These are phyloP conservation scores for Hortiboletus flavorubellus DNA, from an alignment of 768 basidiomycete genomes.

Conservation along the genomic window DNA sequence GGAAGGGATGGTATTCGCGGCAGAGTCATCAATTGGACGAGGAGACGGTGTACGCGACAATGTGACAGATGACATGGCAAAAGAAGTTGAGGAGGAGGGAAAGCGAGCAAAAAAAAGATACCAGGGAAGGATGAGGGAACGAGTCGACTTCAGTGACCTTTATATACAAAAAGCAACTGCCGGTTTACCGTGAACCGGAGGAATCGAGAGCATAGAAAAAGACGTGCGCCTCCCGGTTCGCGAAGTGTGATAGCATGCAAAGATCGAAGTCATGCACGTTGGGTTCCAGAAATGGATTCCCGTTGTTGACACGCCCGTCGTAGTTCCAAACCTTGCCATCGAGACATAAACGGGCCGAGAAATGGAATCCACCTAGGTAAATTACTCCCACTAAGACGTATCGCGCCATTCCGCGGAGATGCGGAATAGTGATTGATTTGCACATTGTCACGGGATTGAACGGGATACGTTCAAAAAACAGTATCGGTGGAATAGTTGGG, in stretches of 20 bases:
- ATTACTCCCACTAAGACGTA: background rate
- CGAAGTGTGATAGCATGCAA: background rate
- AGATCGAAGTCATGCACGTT: background rate
- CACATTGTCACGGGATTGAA: background rate
- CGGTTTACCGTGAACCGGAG: no score
- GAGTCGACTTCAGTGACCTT: no score
- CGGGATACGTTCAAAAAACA: background rate
- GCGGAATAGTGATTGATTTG: background rate
- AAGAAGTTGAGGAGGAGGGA: no score
- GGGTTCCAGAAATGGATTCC: background rate
- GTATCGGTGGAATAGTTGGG: background rate
- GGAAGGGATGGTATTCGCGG: no score
- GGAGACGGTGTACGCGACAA: no score
- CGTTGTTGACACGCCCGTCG: background rate
- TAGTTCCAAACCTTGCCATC: conserved; percentile 1
- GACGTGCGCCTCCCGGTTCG: no score
- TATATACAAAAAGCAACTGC: no score
- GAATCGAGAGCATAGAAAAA: no score
- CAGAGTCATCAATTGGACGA: no score
- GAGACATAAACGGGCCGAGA: background rate
- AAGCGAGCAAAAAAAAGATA: no score
- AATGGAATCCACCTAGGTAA: conserved; percentile 2
- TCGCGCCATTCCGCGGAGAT: background rate
- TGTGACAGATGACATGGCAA: no score
- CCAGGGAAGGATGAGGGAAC: no score